Conservation (phyloP, 192 early-diverging fungal species). For the Gamsiella multidivaricata region DNA sequence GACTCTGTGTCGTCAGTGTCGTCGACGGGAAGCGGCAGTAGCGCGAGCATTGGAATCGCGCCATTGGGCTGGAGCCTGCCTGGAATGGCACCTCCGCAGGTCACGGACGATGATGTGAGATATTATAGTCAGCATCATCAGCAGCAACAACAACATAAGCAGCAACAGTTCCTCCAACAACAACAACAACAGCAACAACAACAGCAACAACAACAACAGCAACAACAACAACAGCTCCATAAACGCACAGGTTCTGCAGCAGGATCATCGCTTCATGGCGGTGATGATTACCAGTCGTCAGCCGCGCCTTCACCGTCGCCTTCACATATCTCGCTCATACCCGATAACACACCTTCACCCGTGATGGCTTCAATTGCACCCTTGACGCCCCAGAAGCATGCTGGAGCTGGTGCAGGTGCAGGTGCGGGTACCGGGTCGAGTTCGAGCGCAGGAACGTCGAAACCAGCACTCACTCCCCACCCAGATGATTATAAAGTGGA, state of each 20-base stretch:
- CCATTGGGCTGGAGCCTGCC: constrained; percentile 50
- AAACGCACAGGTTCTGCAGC: constrained; percentile 19
- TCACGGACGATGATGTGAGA: constrained; percentile 20
- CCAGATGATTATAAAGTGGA: constrained; percentile 54
- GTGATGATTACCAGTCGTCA: constrained; percentile 9
- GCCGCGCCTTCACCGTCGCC: constrained; percentile 39
- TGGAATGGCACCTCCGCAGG: constrained; percentile 41
- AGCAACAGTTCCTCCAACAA: constrained; percentile 2
- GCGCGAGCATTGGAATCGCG: constrained; percentile 26
- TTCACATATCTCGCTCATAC: constrained; percentile 36
- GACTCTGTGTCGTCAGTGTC: constrained; percentile 36
- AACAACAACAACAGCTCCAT: constrained; percentile 15
- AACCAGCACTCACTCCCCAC: neutral
- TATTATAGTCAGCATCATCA: constrained; percentile 35
- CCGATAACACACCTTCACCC: constrained; percentile 28
- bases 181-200: constrained; percentile 11
- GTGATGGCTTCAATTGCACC: constrained; percentile 29
- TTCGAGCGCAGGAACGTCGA: no score
- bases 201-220: constrained; percentile 35
- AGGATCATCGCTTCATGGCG: constrained; percentile 28
- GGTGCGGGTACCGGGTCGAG: neutral
- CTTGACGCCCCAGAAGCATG: constrained; percentile 1
- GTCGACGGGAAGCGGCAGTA: constrained; percentile 14
- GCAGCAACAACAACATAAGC: constrained; percentile 22
- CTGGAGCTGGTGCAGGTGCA: neutral